Conservation (phyloP, 2,329 filamentous ascomycete species). For the Sordariomycetes sp. region DNA sequence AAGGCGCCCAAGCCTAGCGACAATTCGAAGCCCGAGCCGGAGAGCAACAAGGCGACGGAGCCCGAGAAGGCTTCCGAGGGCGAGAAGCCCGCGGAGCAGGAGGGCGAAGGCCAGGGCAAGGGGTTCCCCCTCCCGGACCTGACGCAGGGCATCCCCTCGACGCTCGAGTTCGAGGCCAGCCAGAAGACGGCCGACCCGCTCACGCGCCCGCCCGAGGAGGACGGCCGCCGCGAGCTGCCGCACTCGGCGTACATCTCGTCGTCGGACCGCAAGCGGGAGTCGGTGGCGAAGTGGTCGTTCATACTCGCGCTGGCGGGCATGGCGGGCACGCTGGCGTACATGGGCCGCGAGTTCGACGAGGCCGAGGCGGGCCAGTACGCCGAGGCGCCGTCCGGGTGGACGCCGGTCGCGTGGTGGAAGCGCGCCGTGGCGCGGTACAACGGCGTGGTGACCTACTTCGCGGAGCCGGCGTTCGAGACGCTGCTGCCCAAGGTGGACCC, state of each 20-base stretch:
- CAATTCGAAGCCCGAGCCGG: neutral
- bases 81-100: neutral
- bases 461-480: slow-evolving; percentile 90
- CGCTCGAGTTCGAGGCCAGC: slow-evolving; percentile 65
- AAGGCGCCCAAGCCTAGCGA: neutral
- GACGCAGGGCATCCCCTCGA: slow-evolving; percentile 90
- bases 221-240: slow-evolving; percentile 46
- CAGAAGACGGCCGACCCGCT: slow-evolving; percentile 23
- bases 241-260: slow-evolving; percentile 84
- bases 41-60: neutral
- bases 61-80: neutral
- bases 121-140: slow-evolving; percentile 59
- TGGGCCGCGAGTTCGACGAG: slow-evolving; percentile 82
- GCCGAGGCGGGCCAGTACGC: slow-evolving; percentile 61
- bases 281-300: slow-evolving; percentile 67
- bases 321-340: slow-evolving; percentile 54
- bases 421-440: slow-evolving; percentile 65
- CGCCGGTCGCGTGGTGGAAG: slow-evolving; percentile 63
- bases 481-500: slow-evolving; percentile 76
- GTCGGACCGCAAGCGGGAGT: slow-evolving; percentile 69
- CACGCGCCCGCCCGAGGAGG: slow-evolving; percentile 18
- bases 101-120: neutral
- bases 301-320: slow-evolving; percentile 44
- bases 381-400: slow-evolving; percentile 74
- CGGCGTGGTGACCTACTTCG: slow-evolving; percentile 82